Conservation (phyloP, 345 rosid species). For the Rhizophora mangle region DNA sequence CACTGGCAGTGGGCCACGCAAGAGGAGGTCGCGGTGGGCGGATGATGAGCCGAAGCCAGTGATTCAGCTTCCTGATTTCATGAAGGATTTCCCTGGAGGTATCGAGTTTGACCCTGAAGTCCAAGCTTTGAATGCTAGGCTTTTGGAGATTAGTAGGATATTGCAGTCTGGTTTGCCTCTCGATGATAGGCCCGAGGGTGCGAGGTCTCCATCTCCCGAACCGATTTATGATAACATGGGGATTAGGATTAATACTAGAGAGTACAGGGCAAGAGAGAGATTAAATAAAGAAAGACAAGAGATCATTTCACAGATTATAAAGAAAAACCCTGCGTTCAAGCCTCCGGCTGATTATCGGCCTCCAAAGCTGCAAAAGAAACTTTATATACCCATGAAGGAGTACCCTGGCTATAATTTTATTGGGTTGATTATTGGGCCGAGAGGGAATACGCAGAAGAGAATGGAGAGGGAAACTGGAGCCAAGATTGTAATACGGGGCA, state of each 20-base stretch:
- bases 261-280: slow-evolving; percentile 82
- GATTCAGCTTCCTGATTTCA: slow-evolving; percentile 87
- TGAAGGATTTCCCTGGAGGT: slow-evolving; percentile 87
- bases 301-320: slow-evolving; percentile 82
- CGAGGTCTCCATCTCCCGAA: slow-evolving; percentile 94
- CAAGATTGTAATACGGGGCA: slow-evolving; percentile 90
- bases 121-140: slow-evolving; percentile 79
- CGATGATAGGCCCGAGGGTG: slow-evolving; percentile 87
- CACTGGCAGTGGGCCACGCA: slow-evolving; percentile 49
- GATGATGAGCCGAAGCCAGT: slow-evolving; percentile 86
- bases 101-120: slow-evolving; percentile 93
- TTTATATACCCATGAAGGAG: slow-evolving; percentile 90
- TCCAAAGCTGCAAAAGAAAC: slow-evolving; percentile 95
- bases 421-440: slow-evolving; percentile 89
- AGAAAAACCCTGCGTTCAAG: slow-evolving; percentile 86
- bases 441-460: slow-evolving; percentile 97
- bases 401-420: slow-evolving; percentile 92
- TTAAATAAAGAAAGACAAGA: slow-evolving; percentile 90
- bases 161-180: slow-evolving; percentile 75
- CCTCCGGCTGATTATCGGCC: slow-evolving; percentile 98
- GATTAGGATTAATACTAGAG: slow-evolving; percentile 80
- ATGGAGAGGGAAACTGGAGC: slow-evolving; percentile 98
- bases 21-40: slow-evolving; percentile 92
- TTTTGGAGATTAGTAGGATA: slow-evolving; percentile 76
- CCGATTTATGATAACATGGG: slow-evolving; percentile 95